Evolutionary conservation across 345 rosid genomes (phyloP).

Genomic region (Camelina neglecta): DNA sequence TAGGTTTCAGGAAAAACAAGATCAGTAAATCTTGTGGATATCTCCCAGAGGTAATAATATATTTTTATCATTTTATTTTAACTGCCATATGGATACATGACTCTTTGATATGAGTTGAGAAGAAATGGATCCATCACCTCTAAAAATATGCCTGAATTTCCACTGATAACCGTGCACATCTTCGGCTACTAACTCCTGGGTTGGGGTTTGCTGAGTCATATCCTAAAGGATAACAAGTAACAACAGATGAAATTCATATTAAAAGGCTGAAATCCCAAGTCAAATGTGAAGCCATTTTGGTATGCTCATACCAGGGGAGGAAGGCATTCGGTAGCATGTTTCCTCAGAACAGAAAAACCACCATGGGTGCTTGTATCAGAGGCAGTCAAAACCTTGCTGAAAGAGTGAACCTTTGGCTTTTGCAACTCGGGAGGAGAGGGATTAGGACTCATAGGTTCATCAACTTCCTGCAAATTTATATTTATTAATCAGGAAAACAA

Average conservation of each 20-base stretch:
- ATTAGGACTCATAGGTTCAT: constrained; percentile 64
- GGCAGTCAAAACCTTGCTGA: constrained; percentile 90
- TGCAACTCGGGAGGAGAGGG: constrained; percentile 49
- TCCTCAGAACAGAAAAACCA: constrained; percentile 90
- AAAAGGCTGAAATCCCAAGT: neutral
- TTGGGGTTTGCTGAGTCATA: constrained; percentile 85
- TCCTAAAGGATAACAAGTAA: constrained; percentile 55
- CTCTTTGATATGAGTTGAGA: neutral
- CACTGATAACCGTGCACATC: constrained; percentile 94
- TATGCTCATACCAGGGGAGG: constrained; percentile 72
- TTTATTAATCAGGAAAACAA: neutral
- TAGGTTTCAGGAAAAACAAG: constrained; percentile 16
- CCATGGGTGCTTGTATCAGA: constrained; percentile 99
- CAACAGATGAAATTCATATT: neutral
- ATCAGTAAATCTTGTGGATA: constrained; percentile 16
- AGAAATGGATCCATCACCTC: constrained; percentile 57
- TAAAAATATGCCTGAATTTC: constrained; percentile 92
- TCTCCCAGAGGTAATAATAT: neutral
- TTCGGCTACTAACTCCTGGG: constrained; percentile 89
- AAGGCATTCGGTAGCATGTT: constrained; percentile 91
- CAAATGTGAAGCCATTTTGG: neutral
- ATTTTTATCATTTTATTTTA: neutral
- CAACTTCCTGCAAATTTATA: constrained; percentile 51
- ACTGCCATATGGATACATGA: constrained; percentile 9
- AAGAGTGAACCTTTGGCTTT: constrained; percentile 65